These are phyloP conservation scores for Penicillium robsamsonii DNA, from an alignment of 495 filamentous ascomycete species.

Conservation along the genomic window DNA sequence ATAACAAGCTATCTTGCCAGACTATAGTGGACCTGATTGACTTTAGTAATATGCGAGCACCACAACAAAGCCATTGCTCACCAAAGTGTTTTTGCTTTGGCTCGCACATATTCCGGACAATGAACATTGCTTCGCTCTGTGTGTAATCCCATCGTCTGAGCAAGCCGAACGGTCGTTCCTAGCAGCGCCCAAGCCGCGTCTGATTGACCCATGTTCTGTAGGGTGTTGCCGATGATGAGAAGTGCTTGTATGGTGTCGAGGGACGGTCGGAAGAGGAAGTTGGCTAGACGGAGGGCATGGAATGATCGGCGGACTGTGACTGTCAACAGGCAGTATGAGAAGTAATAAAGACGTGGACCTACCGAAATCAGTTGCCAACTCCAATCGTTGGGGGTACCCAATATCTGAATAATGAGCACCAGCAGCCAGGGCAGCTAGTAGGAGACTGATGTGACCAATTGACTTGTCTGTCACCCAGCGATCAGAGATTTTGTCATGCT, in stretches of 20 bases:
- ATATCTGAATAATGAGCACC: constrained; percentile 52
- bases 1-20: constrained; percentile 40
- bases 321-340: too few relatives aligned
- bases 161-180: constrained; percentile 44
- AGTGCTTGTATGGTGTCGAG: constrained; percentile 43
- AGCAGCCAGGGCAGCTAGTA: constrained; percentile 51
- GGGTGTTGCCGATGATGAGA: constrained; percentile 46
- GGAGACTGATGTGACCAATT: constrained; percentile 39
- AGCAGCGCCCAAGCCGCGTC: constrained; percentile 49
- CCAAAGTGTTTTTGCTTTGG: constrained; percentile 16
- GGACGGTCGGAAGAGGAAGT: constrained; percentile 47
- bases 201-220: constrained; percentile 50
- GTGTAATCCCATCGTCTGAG: constrained; percentile 46
- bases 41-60: too few relatives aligned
- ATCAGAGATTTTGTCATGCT: constrained; percentile 21
- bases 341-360: too few relatives aligned
- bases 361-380: constrained; percentile 24
- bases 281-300: constrained; percentile 42
- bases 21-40: constrained; percentile 27
- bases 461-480: constrained; percentile 33
- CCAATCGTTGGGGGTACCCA: constrained; percentile 29
- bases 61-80: too few relatives aligned
- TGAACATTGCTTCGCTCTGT: constrained; percentile 27
- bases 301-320: constrained; percentile 33
- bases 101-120: constrained; percentile 27